Evolutionary conservation across 768 basidiomycete species (phyloP).

Genomic region (Mycena latifolia): DNA sequence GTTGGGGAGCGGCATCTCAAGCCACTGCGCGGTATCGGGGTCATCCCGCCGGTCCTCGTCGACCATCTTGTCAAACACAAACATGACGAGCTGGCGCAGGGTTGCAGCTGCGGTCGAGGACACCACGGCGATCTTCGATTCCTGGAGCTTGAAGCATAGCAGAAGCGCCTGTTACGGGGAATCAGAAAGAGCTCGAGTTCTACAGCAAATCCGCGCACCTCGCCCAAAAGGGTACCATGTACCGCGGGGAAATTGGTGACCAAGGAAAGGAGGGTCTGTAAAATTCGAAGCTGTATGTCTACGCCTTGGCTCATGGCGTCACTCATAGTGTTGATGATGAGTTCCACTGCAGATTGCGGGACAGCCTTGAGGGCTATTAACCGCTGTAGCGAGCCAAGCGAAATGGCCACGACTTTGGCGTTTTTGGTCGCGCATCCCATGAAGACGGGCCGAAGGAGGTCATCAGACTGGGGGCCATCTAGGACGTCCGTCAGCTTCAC

Average conservation of each 20-base stretch:
- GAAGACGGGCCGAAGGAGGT: constrained; percentile 88
- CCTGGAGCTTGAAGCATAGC: constrained; percentile 96
- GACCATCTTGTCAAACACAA: constrained; percentile 95
- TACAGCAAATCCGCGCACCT: constrained; percentile 63
- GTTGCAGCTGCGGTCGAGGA: constrained; percentile 98
- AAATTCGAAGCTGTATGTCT: constrained; percentile 94
- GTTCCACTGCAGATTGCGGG: constrained; percentile 80
- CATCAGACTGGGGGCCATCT: constrained; percentile 87
- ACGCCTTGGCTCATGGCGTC: constrained; percentile 94
- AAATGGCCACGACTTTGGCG: constrained; percentile 94
- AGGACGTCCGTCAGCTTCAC: constrained; percentile 14
- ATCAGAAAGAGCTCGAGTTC: constrained; percentile 12
- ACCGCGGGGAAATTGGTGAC: constrained; percentile 90
- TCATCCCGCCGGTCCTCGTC: constrained; percentile 73
- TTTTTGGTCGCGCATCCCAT: constrained; percentile 96
- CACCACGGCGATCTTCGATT: constrained; percentile 95
- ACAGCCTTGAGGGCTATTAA: constrained; percentile 91
- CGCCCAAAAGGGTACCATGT: constrained; percentile 83
- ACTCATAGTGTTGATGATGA: constrained; percentile 86
- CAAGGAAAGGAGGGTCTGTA: constrained; percentile 92
- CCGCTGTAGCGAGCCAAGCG: constrained; percentile 90
- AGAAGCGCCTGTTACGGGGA: constrained; percentile 73
- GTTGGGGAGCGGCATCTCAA: constrained; percentile 73
- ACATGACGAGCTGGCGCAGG: constrained; percentile 96
- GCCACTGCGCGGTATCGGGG: constrained; percentile 45